Percentiles rank a stretch among this genome's conserved stretches.
Conservation (phyloP, 2,329 filamentous ascomycete species). For the Pleomassaria siparia region DNA sequence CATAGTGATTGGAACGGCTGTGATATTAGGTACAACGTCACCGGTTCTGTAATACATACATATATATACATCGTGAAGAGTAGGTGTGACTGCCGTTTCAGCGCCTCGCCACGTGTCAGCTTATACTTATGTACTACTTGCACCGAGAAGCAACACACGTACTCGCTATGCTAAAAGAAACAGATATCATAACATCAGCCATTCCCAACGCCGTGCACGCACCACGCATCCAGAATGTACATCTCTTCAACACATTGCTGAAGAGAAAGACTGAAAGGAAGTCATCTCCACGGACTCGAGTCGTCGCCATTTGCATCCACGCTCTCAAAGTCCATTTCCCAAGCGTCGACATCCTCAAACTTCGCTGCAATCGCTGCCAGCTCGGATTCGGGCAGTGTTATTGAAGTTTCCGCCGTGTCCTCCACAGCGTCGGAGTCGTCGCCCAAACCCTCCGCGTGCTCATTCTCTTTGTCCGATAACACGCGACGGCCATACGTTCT, state of each 20-base stretch:
- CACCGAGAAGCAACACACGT: background rate
- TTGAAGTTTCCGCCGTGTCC: slow-evolving; percentile 31
- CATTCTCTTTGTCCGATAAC: slow-evolving; percentile 49
- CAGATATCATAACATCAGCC: background rate
- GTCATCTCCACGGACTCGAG: slow-evolving; percentile 45
- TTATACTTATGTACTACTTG: background rate
- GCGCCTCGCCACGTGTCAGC: slow-evolving; percentile 3
- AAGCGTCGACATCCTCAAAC: slow-evolving; percentile 53
- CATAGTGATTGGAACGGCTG: slow-evolving; percentile 11
- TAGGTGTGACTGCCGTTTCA: slow-evolving; percentile 5
- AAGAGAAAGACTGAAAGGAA: background rate
- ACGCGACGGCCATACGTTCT: slow-evolving; percentile 38
- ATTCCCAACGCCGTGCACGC: background rate
- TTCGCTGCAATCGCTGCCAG: slow-evolving; percentile 49
- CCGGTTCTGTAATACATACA: background rate
- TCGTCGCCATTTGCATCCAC: slow-evolving; percentile 41
- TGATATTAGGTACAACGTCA: background rate
- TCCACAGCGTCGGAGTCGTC: slow-evolving; percentile 26
- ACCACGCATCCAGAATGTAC: background rate
- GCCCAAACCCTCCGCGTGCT: slow-evolving; percentile 14
- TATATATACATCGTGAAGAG: background rate
- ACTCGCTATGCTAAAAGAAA: background rate
- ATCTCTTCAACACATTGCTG: background rate
- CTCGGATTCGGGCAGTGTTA: slow-evolving; percentile 31
- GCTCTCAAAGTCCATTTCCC: slow-evolving; percentile 55